Conservation (phyloP, 306 rosid species). For the Inga laurina region DNA sequence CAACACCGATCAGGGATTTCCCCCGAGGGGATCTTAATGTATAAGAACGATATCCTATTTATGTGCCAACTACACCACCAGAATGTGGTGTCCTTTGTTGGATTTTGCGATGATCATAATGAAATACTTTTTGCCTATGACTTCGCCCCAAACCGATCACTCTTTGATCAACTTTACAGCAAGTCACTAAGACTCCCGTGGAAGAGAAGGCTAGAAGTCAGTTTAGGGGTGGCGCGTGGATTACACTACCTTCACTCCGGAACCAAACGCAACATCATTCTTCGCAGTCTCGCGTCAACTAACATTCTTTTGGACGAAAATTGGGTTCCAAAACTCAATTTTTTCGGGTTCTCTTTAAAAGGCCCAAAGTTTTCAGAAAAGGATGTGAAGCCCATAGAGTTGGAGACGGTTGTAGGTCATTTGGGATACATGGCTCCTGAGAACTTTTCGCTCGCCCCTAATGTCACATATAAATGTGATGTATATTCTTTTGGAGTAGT, state of each 20-base stretch:
- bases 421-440: conserved; percentile 39
- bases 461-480: conserved; percentile 23
- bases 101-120: not conserved
- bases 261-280: conserved; percentile 23
- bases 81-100: not conserved
- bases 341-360: not conserved
- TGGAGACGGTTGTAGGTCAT: not conserved
- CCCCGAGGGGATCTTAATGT: not conserved
- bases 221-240: not conserved
- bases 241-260: conserved; percentile 41
- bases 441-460: not conserved
- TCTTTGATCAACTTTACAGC: not conserved
- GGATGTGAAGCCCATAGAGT: not conserved
- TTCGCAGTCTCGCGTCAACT: not conserved
- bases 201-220: conserved; percentile 11
- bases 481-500: conserved; percentile 37
- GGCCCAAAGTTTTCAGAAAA: not conserved
- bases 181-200: not conserved
- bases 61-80: conserved; percentile 8
- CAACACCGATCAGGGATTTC: not conserved
- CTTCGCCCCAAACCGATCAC: not conserved
- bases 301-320: conserved; percentile 1
- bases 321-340: not conserved
- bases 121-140: conserved; percentile 5
- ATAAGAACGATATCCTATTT: not conserved